Evolutionary conservation across 352 stramenopile genomes (phyloP).

Genomic region (Phytopythium oedochilum): DNA sequence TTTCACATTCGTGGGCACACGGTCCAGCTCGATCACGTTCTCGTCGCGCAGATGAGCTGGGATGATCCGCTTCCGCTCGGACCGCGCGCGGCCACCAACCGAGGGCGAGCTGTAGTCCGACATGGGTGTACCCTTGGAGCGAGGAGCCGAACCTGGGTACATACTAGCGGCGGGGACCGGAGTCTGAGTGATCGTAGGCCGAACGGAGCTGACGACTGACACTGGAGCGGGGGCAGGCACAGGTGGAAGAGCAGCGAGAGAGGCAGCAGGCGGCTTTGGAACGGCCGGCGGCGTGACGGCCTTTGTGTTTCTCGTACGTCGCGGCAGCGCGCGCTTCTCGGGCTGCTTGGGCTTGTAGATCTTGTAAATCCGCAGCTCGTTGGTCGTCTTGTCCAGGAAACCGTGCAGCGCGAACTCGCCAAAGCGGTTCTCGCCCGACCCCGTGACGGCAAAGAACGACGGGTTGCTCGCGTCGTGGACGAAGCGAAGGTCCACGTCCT

Average conservation of each 20-base stretch:
- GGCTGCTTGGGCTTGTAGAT: slow-evolving; percentile 84
- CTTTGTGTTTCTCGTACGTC: slow-evolving; percentile 30
- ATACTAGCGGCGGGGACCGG: slow-evolving; percentile 7
- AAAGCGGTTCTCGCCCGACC: slow-evolving; percentile 78
- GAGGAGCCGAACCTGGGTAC: slow-evolving; percentile 20
- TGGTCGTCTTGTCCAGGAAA: slow-evolving; percentile 68
- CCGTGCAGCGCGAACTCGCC: slow-evolving; percentile 70
- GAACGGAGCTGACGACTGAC: slow-evolving; percentile 1
- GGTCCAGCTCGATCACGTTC: slow-evolving; percentile 74
- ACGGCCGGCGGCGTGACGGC: slow-evolving; percentile 14
- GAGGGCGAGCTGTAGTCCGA: slow-evolving; percentile 50
- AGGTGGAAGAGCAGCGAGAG: slow-evolving; percentile 5
- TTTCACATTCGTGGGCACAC: slow-evolving; percentile 62
- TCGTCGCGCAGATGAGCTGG: slow-evolving; percentile 80
- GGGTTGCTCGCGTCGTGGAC: slow-evolving; percentile 66
- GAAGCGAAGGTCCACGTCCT: slow-evolving; percentile 78
- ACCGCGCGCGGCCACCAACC: slow-evolving; percentile 46
- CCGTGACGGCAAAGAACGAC: slow-evolving; percentile 62
- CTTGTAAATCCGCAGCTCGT: slow-evolving; percentile 81
- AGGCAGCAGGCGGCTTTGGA: background rate
- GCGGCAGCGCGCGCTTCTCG: slow-evolving; percentile 62
- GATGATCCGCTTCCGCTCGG: slow-evolving; percentile 66
- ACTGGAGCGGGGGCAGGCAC: slow-evolving; percentile 13
- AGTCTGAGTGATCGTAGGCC: slow-evolving; percentile 17
- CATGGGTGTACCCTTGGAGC: slow-evolving; percentile 33